Conservation (phyloP, 805 yeast genomes). For the Candida nitratophila region DNA sequence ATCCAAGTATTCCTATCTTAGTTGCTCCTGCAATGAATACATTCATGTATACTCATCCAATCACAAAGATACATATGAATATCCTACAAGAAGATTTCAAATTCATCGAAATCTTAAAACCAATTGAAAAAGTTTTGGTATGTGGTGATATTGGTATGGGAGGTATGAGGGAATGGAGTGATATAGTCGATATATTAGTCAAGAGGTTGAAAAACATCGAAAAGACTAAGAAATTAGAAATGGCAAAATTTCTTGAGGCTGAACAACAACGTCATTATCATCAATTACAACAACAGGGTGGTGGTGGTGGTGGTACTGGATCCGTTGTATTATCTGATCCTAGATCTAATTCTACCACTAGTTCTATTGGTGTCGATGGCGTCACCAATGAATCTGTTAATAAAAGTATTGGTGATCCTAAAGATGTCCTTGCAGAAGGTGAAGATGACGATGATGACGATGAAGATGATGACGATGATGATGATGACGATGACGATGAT, state of each 20-base stretch:
- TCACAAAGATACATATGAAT: constrained; percentile 48
- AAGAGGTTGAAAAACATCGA: constrained; percentile 61
- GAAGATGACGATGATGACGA: constrained; percentile 32
- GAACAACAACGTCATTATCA: background rate
- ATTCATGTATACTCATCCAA: constrained; percentile 48
- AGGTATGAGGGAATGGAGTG: constrained; percentile 65
- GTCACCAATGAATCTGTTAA: constrained; percentile 32
- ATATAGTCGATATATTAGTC: constrained; percentile 77
- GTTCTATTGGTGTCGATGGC: constrained; percentile 20
- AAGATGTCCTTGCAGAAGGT: constrained; percentile 31
- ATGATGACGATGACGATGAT: background rate
- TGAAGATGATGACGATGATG: constrained; percentile 13
- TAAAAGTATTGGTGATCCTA: constrained; percentile 22
- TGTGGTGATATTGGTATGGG: constrained; percentile 63
- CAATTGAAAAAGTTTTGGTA: constrained; percentile 51
- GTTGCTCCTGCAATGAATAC: constrained; percentile 59
- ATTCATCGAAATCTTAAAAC: constrained; percentile 53
- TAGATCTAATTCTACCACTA: background rate
- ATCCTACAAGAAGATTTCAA: constrained; percentile 54
- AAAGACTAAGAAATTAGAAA: constrained; percentile 44
- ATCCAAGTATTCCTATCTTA: constrained; percentile 48
- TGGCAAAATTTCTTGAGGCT: constrained; percentile 6
- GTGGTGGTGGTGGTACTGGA: background rate
- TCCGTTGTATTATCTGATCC: background rate
- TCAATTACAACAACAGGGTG: too few species aligned